A percentile compares a stretch with the other conserved stretches of the same genome.
Evolutionary conservation across 2,329 filamentous ascomycete genomes (phyloP).

Genomic region (Sclerotinia sclerotiorum): DNA sequence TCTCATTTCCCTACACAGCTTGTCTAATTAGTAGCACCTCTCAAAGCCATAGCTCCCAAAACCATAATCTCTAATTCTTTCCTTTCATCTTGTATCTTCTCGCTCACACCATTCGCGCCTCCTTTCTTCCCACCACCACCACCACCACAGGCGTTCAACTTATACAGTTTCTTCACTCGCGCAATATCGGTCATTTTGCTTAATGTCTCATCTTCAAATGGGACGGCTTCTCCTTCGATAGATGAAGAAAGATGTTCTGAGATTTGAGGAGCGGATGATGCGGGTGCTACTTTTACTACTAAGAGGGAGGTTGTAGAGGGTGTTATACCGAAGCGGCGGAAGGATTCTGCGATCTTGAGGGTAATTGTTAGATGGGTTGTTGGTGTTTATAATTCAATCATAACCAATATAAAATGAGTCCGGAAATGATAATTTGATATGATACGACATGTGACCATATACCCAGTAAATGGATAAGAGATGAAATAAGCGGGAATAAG

Average conservation of each 20-base stretch:
- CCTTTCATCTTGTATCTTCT: constrained; percentile 42
- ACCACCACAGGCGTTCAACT: constrained; percentile 60
- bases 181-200: constrained; percentile 59
- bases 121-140: not conserved
- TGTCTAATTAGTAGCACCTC: constrained; percentile 49
- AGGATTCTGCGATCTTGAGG: constrained; percentile 80
- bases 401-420: not conserved
- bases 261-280: constrained; percentile 50
- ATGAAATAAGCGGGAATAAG: constrained; percentile 14
- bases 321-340: constrained; percentile 83
- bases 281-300: constrained; percentile 72
- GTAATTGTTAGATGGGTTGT: not conserved
- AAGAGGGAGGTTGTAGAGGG: constrained; percentile 66
- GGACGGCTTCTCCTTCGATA: constrained; percentile 60
- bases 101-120: constrained; percentile 19
- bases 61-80: constrained; percentile 67
- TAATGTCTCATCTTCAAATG: constrained; percentile 65
- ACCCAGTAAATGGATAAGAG: not conserved
- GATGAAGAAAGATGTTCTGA: constrained; percentile 58
- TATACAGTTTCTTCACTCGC: constrained; percentile 82
- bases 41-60: constrained; percentile 75
- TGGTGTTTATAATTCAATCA: accelerated
- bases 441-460: not conserved
- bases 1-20: not conserved
- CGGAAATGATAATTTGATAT: not conserved